Conservation (phyloP, 306 rosid species). For the Alnus glutinosa region DNA sequence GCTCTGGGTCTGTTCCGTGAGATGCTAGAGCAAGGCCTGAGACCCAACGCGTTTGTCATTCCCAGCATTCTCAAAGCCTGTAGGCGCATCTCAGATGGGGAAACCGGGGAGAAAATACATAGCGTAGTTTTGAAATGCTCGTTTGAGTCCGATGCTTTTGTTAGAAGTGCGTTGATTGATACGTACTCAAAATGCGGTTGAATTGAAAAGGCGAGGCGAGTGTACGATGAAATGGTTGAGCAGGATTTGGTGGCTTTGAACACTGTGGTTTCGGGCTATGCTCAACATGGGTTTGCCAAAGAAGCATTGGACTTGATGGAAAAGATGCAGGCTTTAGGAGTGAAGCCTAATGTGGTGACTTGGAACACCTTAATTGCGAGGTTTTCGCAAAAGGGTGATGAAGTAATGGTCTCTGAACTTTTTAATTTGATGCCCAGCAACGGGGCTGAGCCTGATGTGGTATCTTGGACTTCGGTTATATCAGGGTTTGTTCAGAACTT, state of each 20-base stretch:
- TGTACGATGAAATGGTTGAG: slow-evolving; percentile 55
- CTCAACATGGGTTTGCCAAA: slow-evolving; percentile 50
- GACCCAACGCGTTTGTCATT: slow-evolving; percentile 47
- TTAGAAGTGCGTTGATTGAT: slow-evolving; percentile 59
- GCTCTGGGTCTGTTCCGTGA: slow-evolving; percentile 49
- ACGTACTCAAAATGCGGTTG: slow-evolving; percentile 66
- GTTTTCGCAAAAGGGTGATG: slow-evolving; percentile 66
- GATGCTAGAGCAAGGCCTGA: slow-evolving; percentile 44
- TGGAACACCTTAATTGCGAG: slow-evolving; percentile 79
- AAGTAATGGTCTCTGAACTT: slow-evolving; percentile 44
- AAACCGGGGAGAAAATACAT: slow-evolving; percentile 57
- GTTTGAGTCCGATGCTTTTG: slow-evolving; percentile 61
- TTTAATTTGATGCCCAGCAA: slow-evolving; percentile 51
- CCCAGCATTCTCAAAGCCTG: slow-evolving; percentile 89
- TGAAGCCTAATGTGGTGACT: slow-evolving; percentile 64
- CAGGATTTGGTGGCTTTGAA: slow-evolving; percentile 79
- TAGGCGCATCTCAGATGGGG: slow-evolving; percentile 49
- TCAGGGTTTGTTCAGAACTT: slow-evolving; percentile 82
- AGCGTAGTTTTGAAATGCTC: slow-evolving; percentile 50
- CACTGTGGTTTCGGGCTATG: slow-evolving; percentile 72
- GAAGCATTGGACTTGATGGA: slow-evolving; percentile 60
- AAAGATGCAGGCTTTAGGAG: slow-evolving; percentile 42
- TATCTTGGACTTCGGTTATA: slow-evolving; percentile 84
- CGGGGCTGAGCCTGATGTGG: slow-evolving; percentile 69
- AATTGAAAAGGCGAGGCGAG: slow-evolving; percentile 51